phyloP scores from a whole-genome alignment of 768 basidiomycete genomes.

The Mycena filopes region DNA sequence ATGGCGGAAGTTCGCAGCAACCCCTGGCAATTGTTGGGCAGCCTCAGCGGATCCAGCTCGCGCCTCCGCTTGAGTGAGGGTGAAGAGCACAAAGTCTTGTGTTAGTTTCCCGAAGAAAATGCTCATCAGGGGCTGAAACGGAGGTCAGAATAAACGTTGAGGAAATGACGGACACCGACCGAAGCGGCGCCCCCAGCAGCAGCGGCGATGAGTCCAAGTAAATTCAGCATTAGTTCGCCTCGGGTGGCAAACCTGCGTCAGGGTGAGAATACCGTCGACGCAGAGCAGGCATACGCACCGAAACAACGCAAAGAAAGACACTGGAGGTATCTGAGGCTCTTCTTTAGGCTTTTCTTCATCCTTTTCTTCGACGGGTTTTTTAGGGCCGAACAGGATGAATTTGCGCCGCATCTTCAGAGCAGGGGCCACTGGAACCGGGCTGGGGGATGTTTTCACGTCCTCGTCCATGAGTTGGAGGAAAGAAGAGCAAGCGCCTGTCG shows the following conservation, averaged over 20 bases:
- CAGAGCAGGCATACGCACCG: background rate
- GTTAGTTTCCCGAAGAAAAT: slow-evolving; percentile 88
- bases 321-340: slow-evolving; percentile 17
- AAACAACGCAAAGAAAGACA: slow-evolving; percentile 18
- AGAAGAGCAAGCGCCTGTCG: no score
- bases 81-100: slow-evolving; percentile 75
- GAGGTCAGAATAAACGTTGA: background rate
- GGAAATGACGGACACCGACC: background rate
- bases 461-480: no score
- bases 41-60: slow-evolving; percentile 37
- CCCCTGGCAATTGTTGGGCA: slow-evolving; percentile 43
- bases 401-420: no score
- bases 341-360: slow-evolving; percentile 7
- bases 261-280: background rate
- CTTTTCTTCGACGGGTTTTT: background rate
- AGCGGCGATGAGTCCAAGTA: slow-evolving; percentile 78
- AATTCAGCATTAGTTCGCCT: slow-evolving; percentile 72
- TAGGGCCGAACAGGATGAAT: no score
- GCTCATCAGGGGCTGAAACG: slow-evolving; percentile 74
- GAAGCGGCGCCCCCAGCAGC: slow-evolving; percentile 71
- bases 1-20: slow-evolving; percentile 62
- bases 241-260: slow-evolving; percentile 67
- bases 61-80: slow-evolving; percentile 38
- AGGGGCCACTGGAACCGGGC: no score
- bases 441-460: no score